Evolutionary conservation across 163 green algal genomes (phyloP).

Genomic region (Chloromonas sp.): DNA sequence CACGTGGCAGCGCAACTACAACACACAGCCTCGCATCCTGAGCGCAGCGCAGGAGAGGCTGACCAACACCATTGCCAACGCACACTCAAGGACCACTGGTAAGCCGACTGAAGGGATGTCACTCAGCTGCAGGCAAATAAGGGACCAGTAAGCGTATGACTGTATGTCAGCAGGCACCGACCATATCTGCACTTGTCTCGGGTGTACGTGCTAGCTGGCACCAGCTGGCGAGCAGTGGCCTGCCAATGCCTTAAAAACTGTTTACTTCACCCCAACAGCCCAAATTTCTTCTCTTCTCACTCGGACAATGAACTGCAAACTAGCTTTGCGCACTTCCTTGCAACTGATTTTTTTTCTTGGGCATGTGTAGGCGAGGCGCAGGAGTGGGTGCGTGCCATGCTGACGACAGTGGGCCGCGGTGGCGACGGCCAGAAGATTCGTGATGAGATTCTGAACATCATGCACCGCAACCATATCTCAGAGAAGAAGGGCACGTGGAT

Average conservation of each 20-base stretch:
- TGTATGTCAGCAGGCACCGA: not conserved
- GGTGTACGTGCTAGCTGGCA: no score
- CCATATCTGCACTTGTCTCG: not conserved
- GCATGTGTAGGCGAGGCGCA: conserved; percentile 56
- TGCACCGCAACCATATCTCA: conserved; percentile 90
- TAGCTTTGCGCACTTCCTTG: not conserved
- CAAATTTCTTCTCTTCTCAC: not conserved
- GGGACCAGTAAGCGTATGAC: not conserved
- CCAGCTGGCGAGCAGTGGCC: no score
- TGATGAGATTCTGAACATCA: conserved; percentile 97
- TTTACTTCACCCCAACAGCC: not conserved
- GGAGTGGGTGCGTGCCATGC: conserved; percentile 83
- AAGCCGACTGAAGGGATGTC: not conserved
- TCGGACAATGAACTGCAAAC: not conserved
- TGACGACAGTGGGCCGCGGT: conserved; percentile 80
- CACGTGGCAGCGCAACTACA: conserved; percentile 98
- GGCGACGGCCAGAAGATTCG: conserved; percentile 88
- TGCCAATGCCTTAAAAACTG: not conserved
- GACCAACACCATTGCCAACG: conserved; percentile 66
- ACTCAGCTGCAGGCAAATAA: not conserved
- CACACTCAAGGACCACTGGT: conserved; percentile 35
- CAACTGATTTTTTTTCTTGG: not conserved
- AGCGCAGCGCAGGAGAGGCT: conserved; percentile 83
- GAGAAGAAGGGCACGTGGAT: conserved; percentile 77
- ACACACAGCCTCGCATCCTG: conserved; percentile 93